Evolutionary conservation across 2,329 filamentous ascomycete genomes (phyloP).

Genomic region (Fusarium bactridioides): DNA sequence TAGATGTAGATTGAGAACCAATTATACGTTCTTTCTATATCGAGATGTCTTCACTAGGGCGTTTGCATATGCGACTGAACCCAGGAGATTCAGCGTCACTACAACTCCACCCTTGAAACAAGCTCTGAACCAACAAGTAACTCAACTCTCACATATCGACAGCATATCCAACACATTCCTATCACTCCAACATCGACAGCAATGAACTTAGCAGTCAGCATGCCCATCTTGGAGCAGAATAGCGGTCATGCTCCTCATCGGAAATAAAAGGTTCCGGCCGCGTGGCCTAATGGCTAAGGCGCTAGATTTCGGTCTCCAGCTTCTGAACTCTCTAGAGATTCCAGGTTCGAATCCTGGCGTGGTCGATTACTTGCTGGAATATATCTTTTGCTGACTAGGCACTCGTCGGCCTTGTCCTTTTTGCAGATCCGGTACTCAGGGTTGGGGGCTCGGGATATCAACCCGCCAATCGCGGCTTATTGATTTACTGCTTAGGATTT

Average conservation of each 20-base stretch:
- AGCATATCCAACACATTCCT: not conserved
- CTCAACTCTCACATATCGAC: no score
- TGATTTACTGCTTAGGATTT: not conserved
- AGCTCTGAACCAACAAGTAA: no score
- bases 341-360: constrained; percentile 53
- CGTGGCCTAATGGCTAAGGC: constrained; percentile 56
- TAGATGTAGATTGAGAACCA: not conserved
- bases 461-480: not conserved
- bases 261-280: constrained; percentile 41
- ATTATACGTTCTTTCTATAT: not conserved
- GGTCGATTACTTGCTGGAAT: constrained; percentile 39
- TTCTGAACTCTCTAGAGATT: constrained; percentile 50
- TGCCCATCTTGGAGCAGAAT: not conserved
- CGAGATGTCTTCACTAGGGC: not conserved
- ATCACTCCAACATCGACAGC: not conserved
- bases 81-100: not conserved
- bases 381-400: not conserved
- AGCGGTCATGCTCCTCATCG: not conserved
- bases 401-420: not conserved
- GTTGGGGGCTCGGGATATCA: not conserved
- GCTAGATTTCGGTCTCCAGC: constrained; percentile 51
- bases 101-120: not conserved
- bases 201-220: fast-evolving
- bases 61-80: not conserved
- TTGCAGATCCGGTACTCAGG: not conserved